phyloP scores from a whole-genome alignment of 78 protist genomes.

The Mastigamoeba balamuthi region DNA sequence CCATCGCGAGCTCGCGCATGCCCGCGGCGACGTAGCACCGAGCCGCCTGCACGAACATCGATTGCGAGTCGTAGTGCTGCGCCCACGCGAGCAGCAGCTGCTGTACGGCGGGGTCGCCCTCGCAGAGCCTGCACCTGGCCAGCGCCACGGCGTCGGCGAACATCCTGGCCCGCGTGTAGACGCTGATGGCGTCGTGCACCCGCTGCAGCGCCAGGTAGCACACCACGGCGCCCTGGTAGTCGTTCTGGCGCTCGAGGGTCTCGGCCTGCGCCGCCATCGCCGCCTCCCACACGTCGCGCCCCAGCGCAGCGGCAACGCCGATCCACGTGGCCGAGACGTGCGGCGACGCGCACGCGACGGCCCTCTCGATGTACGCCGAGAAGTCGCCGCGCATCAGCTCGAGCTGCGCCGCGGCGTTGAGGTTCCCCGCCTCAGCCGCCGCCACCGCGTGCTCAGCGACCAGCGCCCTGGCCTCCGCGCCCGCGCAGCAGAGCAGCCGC shows the following conservation, averaged over 20 bases:
- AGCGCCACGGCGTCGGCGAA: neutral
- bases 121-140: neutral
- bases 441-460: neutral
- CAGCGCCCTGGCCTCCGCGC: neutral
- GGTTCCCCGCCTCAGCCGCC: neutral
- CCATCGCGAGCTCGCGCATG: too few species aligned
- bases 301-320: neutral
- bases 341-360: too few species aligned
- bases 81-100: too few species aligned
- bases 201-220: neutral
- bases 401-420: neutral
- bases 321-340: too few species aligned
- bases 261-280: neutral
- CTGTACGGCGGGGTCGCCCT: too few species aligned
- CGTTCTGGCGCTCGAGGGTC: neutral
- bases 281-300: neutral
- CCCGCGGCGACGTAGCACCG: too few species aligned
- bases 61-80: too few species aligned
- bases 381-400: neutral
- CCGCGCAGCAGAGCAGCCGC: neutral
- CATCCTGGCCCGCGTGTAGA: neutral
- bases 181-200: neutral
- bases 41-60: too few species aligned
- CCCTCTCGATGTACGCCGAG: too few species aligned
- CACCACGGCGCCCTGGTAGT: neutral